phyloP scores from a whole-genome alignment of 805 yeast genomes.

The Yarrowia sp. region DNA sequence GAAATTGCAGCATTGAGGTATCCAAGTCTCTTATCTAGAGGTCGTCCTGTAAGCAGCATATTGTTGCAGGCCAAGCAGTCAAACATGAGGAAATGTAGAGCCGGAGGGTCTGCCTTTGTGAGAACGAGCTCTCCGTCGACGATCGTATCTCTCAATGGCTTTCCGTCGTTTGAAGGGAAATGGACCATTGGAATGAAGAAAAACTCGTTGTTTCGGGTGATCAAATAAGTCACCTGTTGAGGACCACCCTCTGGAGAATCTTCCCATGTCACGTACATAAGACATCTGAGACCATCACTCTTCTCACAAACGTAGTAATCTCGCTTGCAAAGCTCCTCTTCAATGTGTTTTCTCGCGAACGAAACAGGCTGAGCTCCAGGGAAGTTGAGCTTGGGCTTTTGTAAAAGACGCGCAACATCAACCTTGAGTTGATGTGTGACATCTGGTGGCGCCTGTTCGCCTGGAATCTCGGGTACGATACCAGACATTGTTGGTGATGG shows the following conservation, averaged over 20 bases:
- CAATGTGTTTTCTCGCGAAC: constrained; percentile 71
- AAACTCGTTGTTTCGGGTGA: constrained; percentile 86
- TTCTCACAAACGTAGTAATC: constrained; percentile 96
- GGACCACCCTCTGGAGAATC: constrained; percentile 43
- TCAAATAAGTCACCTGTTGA: constrained; percentile 84
- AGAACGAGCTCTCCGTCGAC: constrained; percentile 92
- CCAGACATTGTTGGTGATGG: constrained; percentile 16
- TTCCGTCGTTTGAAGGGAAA: constrained; percentile 60
- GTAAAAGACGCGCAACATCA: constrained; percentile 62
- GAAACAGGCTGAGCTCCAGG: constrained; percentile 97
- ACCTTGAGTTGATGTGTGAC: constrained; percentile 65
- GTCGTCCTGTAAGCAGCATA: constrained; percentile 62
- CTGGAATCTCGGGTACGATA: constrained; percentile 39
- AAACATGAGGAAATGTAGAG: constrained; percentile 74
- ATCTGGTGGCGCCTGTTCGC: constrained; percentile 69
- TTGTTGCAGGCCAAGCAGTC: constrained; percentile 83
- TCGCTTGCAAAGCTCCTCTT: constrained; percentile 55
- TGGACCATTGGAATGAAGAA: constrained; percentile 74
- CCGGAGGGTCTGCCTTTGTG: constrained; percentile 42
- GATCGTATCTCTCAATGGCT: constrained; percentile 81
- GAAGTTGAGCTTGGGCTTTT: constrained; percentile 56
- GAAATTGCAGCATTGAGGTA: constrained; percentile 77
- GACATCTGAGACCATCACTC: constrained; percentile 86
- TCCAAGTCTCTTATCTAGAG: constrained; percentile 79
- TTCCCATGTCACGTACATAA: constrained; percentile 56